phyloP scores from a whole-genome alignment of 148 eudicot genomes.

The Vaccinium myrtillus region DNA sequence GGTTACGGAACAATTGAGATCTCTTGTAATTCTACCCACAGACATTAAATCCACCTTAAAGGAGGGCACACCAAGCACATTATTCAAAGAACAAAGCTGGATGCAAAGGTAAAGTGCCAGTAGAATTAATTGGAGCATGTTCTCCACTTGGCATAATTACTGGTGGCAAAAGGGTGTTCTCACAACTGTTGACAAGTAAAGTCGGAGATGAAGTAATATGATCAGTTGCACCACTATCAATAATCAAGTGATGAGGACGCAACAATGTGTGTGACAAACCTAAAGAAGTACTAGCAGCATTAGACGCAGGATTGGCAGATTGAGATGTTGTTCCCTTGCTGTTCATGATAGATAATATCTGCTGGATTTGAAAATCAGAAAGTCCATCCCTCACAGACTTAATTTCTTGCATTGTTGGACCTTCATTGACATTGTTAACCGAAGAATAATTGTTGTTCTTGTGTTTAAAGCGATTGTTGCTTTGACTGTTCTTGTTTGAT shows the following conservation, averaged over 20 bases:
- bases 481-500: background rate
- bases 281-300: too few relatives aligned
- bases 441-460: background rate
- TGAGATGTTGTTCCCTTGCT: background rate
- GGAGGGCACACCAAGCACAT: background rate
- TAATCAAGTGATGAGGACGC: background rate
- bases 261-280: background rate
- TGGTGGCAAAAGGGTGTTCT: background rate
- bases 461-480: background rate
- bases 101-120: background rate
- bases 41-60: constrained; percentile 1
- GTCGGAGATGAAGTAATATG: background rate
- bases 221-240: constrained; percentile 8
- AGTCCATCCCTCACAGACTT: background rate
- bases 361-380: background rate
- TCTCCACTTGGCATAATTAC: constrained; percentile 5
- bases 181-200: background rate
- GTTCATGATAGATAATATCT: background rate
- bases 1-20: background rate
- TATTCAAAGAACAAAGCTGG: background rate
- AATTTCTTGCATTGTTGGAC: background rate
- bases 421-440: background rate
- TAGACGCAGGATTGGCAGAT: background rate
- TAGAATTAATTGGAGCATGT: background rate
- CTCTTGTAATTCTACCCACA: background rate